phyloP scores from a whole-genome alignment of 2,329 filamentous ascomycete species.

The Didymella sp. region DNA sequence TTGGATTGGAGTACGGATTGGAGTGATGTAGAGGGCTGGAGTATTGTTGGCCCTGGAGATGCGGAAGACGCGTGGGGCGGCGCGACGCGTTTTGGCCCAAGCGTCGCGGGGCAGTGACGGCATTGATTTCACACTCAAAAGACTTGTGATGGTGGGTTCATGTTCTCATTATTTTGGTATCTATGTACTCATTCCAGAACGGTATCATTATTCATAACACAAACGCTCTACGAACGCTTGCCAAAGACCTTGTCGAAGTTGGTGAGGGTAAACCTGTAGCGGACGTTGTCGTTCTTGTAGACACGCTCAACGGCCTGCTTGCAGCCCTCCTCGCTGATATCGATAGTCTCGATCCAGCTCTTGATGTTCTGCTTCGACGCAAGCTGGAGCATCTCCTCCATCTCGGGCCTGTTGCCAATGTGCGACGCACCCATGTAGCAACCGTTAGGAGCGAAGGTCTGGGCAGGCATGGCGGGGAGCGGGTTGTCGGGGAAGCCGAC shows the following conservation, averaged over 20 bases:
- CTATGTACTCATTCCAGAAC: constrained; percentile 11
- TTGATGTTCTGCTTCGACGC: constrained; percentile 60
- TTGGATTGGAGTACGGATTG: background rate
- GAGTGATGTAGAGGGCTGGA: background rate
- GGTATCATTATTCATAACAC: constrained; percentile 8
- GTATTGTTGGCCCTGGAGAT: background rate
- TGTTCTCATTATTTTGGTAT: constrained; percentile 21
- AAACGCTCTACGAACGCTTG: constrained; percentile 45
- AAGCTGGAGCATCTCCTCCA: constrained; percentile 60
- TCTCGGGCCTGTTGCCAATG: constrained; percentile 59
- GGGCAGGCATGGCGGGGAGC: constrained; percentile 72
- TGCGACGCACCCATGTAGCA: constrained; percentile 60
- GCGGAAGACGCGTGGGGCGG: background rate
- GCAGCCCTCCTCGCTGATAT: constrained; percentile 73
- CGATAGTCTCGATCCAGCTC: constrained; percentile 68
- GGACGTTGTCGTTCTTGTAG: constrained; percentile 70
- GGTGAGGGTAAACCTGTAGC: constrained; percentile 74
- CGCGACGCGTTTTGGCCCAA: constrained; percentile 15
- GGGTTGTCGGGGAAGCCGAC: constrained; percentile 81
- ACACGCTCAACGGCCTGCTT: constrained; percentile 74
- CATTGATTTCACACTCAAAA: background rate
- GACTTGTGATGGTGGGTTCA: background rate
- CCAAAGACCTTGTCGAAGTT: constrained; percentile 73
- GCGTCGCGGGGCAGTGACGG: constrained; percentile 19
- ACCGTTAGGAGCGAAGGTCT: constrained; percentile 78